Conservation (phyloP, 805 yeast genomes). For the Candida oleophila region DNA sequence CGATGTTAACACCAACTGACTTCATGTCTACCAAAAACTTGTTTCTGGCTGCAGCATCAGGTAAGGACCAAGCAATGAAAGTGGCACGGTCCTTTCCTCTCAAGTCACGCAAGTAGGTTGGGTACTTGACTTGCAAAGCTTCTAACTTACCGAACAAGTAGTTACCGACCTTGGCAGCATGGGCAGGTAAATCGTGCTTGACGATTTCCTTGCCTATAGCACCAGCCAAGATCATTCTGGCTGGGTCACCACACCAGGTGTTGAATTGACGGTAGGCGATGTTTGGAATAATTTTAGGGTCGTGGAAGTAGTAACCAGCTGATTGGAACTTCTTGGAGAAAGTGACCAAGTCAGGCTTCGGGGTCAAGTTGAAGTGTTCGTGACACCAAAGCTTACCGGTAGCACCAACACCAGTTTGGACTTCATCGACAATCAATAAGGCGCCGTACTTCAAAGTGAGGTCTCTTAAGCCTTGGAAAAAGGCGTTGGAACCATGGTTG, state of each 20-base stretch:
- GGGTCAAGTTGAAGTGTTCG: conserved; percentile 74
- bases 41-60: conserved; percentile 55
- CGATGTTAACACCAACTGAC: conserved; percentile 70
- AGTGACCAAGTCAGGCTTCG: conserved; percentile 82
- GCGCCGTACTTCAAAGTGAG: conserved; percentile 69
- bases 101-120: conserved; percentile 51
- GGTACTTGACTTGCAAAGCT: conserved; percentile 52
- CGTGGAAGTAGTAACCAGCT: conserved; percentile 82
- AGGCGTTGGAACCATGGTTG: conserved; percentile 74
- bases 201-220: conserved; percentile 67
- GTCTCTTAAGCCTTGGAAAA: conserved; percentile 82
- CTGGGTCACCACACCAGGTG: conserved; percentile 94
- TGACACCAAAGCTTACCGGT: conserved; percentile 87
- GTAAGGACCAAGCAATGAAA: conserved; percentile 78
- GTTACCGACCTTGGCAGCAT: conserved; percentile 62
- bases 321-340: conserved; percentile 88
- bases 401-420: conserved; percentile 88
- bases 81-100: conserved; percentile 78
- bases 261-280: conserved; percentile 86
- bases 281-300: conserved; percentile 71
- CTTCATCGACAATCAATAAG: conserved; percentile 78
- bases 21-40: conserved; percentile 60
- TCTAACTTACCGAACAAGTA: conserved; percentile 61
- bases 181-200: conserved; percentile 56
- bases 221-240: conserved; percentile 72